A percentile compares a stretch with the other conserved stretches of the same genome.
These are phyloP conservation scores for Diophrys sp. DNA, from an alignment of 73 alveolate species.

Conservation along the genomic window DNA sequence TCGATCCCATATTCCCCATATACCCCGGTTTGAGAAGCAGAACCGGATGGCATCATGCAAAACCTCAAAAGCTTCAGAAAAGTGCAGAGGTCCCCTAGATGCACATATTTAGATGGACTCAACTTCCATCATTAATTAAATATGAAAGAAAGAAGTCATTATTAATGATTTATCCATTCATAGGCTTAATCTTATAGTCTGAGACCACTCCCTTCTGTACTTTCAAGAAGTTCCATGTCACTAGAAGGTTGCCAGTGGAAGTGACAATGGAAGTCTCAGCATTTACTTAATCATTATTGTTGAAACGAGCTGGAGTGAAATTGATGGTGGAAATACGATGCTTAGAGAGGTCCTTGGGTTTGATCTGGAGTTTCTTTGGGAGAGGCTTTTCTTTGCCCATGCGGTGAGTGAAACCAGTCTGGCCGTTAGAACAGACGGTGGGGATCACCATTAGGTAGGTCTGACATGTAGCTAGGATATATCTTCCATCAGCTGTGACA, in stretches of 20 bases:
- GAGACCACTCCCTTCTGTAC: too few species aligned
- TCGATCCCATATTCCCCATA: too few species aligned
- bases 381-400: slow-evolving; percentile 33
- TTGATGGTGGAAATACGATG: slow-evolving; percentile 9
- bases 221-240: slow-evolving; percentile 53
- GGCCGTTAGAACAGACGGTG: slow-evolving; percentile 12
- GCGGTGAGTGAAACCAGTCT: slow-evolving; percentile 21
- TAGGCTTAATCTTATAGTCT: too few species aligned
- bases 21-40: too few species aligned
- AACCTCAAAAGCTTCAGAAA: too few species aligned
- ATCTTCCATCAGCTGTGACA: slow-evolving; percentile 15
- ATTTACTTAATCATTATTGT: slow-evolving; percentile 17
- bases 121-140: too few species aligned
- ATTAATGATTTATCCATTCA: too few species aligned
- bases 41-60: too few species aligned
- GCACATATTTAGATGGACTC: too few species aligned
- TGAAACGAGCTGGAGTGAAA: slow-evolving; percentile 51
- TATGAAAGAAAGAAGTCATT: too few species aligned
- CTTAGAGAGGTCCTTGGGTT: slow-evolving; percentile 28
- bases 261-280: slow-evolving; percentile 34
- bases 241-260: slow-evolving; percentile 12
- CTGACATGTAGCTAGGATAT: slow-evolving; percentile 34
- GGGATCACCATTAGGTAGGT: slow-evolving; percentile 33
- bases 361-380: slow-evolving; percentile 20
- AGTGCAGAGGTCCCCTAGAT: too few species aligned